Conservation (phyloP, 495 filamentous ascomycete genomes). For the Margaritispora aquatica region DNA sequence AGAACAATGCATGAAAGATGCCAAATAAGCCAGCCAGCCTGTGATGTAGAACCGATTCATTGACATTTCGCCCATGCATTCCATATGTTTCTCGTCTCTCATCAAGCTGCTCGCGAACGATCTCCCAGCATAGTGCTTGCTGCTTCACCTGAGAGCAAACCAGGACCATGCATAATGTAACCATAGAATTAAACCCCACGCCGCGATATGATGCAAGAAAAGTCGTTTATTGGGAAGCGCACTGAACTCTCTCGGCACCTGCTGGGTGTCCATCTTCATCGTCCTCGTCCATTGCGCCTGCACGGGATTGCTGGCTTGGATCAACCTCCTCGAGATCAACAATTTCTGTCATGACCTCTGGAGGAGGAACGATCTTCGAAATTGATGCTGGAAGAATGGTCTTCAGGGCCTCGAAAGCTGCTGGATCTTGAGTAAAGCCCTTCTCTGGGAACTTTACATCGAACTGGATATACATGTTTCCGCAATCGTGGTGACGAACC, state of each 20-base stretch:
- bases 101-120: slow-evolving; percentile 8
- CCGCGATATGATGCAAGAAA: not conserved
- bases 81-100: not conserved
- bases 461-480: slow-evolving; percentile 97
- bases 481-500: slow-evolving; percentile 88
- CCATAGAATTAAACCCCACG: slow-evolving; percentile 4
- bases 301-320: slow-evolving; percentile 60
- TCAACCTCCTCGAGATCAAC: slow-evolving; percentile 85
- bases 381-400: slow-evolving; percentile 70
- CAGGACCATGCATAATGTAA: slow-evolving; percentile 2
- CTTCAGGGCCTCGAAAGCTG: slow-evolving; percentile 62
- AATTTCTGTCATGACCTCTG: slow-evolving; percentile 78
- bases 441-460: slow-evolving; percentile 89
- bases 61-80: slow-evolving; percentile 1
- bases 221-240: slow-evolving; percentile 80
- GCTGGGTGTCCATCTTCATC: slow-evolving; percentile 78
- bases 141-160: slow-evolving; percentile 2
- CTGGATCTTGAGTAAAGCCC: slow-evolving; percentile 49
- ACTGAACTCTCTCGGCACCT: slow-evolving; percentile 84
- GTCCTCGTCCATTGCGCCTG: slow-evolving; percentile 74
- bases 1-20: slow-evolving; percentile 4
- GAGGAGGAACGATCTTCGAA: slow-evolving; percentile 53
- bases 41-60: not conserved
- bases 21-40: slow-evolving; percentile 4
- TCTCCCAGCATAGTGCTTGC: slow-evolving; percentile 5